A percentile compares a stretch with the other conserved stretches of the same genome.
These are phyloP conservation scores for Lanmaoa pseudosensibilis DNA, from an alignment of 768 basidiomycete genomes.

Conservation along the genomic window DNA sequence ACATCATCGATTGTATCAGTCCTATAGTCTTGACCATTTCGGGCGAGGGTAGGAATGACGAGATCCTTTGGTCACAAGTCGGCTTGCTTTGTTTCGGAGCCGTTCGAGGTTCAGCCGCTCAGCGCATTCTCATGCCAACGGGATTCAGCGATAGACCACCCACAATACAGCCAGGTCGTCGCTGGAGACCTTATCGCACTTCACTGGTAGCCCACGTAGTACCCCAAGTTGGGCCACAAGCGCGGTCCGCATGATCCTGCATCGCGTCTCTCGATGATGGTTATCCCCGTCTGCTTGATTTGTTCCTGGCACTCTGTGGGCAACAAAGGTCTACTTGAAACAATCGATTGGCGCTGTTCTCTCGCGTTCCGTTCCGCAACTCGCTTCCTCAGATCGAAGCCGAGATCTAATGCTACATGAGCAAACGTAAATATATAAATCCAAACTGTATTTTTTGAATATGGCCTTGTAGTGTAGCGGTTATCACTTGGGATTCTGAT, in stretches of 20 bases:
- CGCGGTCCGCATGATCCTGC: no score
- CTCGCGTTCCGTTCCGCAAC: no score
- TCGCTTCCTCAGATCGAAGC: neutral
- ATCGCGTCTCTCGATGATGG: neutral
- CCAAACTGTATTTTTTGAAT: neutral
- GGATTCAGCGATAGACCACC: neutral
- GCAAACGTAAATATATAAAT: neutral
- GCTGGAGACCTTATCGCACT: neutral
- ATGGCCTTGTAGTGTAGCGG: constrained; percentile 39
- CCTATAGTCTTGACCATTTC: neutral
- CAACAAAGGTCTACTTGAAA: neutral
- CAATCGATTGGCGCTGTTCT: neutral
- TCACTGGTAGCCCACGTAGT: neutral
- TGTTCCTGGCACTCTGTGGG: neutral
- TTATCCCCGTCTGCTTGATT: neutral
- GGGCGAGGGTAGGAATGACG: neutral
- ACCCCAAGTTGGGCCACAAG: no score
- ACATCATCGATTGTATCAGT: no score
- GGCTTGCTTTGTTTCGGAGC: neutral
- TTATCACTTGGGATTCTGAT: constrained; percentile 43
- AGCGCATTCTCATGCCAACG: neutral
- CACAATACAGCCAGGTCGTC: neutral
- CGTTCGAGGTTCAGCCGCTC: neutral
- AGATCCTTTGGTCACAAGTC: neutral
- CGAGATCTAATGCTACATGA: neutral